phyloP scores from a whole-genome alignment of 2,329 filamentous ascomycete genomes.

The Fusarium udum region DNA sequence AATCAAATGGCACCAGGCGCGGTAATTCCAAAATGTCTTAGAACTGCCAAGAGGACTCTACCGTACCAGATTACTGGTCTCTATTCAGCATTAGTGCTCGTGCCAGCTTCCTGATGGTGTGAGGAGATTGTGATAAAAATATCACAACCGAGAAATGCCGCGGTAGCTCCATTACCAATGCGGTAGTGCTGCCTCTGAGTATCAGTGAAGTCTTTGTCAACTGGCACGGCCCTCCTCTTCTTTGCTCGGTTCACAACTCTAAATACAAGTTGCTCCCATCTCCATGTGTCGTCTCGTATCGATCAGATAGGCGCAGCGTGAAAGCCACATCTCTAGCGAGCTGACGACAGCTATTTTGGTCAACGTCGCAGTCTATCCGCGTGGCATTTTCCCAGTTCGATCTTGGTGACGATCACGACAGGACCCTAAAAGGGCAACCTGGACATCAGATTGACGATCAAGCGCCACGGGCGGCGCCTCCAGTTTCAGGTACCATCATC shows the following conservation, averaged over 20 bases:
- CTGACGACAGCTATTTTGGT: neutral
- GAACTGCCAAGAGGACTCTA: conserved; percentile 3
- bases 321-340: neutral
- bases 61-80: conserved; percentile 5
- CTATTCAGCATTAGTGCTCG: neutral
- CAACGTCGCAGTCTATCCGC: neutral
- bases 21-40: conserved; percentile 12
- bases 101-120: neutral
- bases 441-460: conserved; percentile 30
- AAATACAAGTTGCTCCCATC: neutral
- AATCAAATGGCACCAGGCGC: neutral
- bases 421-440: conserved; percentile 5
- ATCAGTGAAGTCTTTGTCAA: neutral
- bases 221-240: conserved; percentile 21
- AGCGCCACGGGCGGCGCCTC: conserved; percentile 36
- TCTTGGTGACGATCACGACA: neutral
- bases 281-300: neutral
- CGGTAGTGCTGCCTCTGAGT: neutral
- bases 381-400: neutral
- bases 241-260: neutral
- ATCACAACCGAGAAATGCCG: conserved; percentile 12
- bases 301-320: neutral
- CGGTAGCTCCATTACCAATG: neutral
- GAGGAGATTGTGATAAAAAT: neutral
- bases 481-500: conserved; percentile 40